Base-by-base conservation (phyloP, 305 asterid species). In the Fraxinus floribunda region DNA sequence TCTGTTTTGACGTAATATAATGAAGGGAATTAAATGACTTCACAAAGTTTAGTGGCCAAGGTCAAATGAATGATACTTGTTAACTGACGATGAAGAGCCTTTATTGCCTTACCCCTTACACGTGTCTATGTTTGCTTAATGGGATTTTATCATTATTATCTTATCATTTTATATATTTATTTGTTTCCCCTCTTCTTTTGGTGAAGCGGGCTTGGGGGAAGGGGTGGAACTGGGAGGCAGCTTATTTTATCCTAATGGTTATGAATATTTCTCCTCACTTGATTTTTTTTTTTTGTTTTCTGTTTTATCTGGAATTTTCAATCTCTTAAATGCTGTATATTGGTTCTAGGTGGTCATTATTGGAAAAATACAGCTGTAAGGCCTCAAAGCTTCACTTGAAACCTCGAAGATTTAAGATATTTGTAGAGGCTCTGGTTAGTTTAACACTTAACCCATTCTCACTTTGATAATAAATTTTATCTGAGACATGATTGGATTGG, bases 331-430 rank as follows among this genome's bases (percentile, higher is more conserved):
- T 75, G 35, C 11, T 78, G 20, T 84, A 32, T 76, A 85, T 79
- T 80, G 77, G 83, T 81, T 88, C 82, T 88, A 96, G 98, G 98
- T 96, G 99, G 98, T 94, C 98, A 38, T 89, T 96, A 77, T 86
- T 96, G 92, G 99, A 96, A 89, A 94, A 96, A 86, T 94, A 91
- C 88, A 94, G 99, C 91, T 96, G 99, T 85, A 96, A 94, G 90
- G 97, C 99, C 83, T 96, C 99, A 78, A 94, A 94, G 93, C 98
- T 96, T 83, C 99, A 94, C 90, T 89, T 96, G 90, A 96, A 96
- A 89, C 99, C 99, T 38, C 94, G 99, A 78, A 94, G 99, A 86
- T 94, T 91, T 88, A 96, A 96, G 93, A 89, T 94, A 83, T 93
- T 96, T 88, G 87, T 94, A 64, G 98, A 96, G 88, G 89, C 97